A percentile compares a stretch with the other conserved stretches of the same genome.
Evolutionary conservation across 1,284 basidiomycete genomes (phyloP).

Genomic region (Apiotrichum gamsii): DNA sequence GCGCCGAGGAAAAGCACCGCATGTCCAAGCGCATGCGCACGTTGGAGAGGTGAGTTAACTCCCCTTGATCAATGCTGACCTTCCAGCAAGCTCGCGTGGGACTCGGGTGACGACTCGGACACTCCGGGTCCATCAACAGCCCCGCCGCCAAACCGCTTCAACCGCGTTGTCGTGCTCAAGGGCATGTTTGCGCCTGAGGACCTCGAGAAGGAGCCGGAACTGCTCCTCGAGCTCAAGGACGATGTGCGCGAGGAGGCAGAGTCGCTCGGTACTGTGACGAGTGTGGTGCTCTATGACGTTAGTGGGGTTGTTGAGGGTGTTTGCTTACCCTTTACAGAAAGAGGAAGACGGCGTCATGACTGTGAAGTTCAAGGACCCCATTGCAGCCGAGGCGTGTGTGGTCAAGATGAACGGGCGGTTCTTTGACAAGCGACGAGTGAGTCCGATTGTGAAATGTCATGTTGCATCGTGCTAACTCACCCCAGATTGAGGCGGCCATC

Average conservation of each 20-base stretch:
- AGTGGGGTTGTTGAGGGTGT: slow-evolving; percentile 40
- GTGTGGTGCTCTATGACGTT: slow-evolving; percentile 93
- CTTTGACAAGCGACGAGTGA: slow-evolving; percentile 65
- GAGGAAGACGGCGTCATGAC: slow-evolving; percentile 94
- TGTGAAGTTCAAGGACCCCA: slow-evolving; percentile 82
- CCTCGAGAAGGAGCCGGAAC: slow-evolving; percentile 75
- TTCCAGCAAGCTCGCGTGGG: slow-evolving; percentile 43
- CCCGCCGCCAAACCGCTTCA: slow-evolving; percentile 53
- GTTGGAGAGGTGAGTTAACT: slow-evolving; percentile 66
- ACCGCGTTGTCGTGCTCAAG: slow-evolving; percentile 80
- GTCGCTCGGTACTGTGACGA: slow-evolving; percentile 87
- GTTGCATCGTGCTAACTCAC: background rate
- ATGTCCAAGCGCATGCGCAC: slow-evolving; percentile 72
- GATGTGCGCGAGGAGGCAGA: slow-evolving; percentile 61
- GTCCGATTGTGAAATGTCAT: background rate
- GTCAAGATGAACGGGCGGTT: slow-evolving; percentile 94
- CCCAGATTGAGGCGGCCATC: slow-evolving; percentile 68
- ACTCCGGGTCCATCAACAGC: background rate
- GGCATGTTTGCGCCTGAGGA: slow-evolving; percentile 91
- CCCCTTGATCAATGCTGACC: too few relatives aligned
- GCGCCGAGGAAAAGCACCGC: slow-evolving; percentile 71
- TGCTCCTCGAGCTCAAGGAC: slow-evolving; percentile 56
- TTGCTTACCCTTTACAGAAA: slow-evolving; percentile 54
- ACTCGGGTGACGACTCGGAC: slow-evolving; percentile 37
- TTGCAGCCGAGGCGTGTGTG: slow-evolving; percentile 84